Percentiles rank a stretch among this genome's conserved stretches.
These are phyloP conservation scores for Kalanchoe fedtschenkoi DNA, from an alignment of 164 flowering plant genomes.

Conservation along the genomic window DNA sequence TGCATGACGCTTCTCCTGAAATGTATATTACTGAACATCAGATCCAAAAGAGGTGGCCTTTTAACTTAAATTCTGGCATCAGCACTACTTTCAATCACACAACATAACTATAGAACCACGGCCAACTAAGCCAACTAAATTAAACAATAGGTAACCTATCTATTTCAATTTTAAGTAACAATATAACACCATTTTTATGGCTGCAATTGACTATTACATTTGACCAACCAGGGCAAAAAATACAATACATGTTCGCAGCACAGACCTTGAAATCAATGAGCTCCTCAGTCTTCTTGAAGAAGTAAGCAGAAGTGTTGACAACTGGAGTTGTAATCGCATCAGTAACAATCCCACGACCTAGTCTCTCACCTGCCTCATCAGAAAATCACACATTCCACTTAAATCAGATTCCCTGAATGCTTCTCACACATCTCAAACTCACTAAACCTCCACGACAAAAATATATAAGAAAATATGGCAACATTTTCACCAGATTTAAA, in stretches of 20 bases:
- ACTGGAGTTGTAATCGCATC: constrained; percentile 96
- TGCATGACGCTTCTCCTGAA: constrained; percentile 57
- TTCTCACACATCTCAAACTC: not conserved
- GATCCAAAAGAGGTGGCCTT: not conserved
- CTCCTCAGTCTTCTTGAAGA: constrained; percentile 72
- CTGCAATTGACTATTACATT: not conserved
- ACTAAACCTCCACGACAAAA: too few species aligned
- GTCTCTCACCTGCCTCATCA: constrained; percentile 64
- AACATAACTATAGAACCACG: not conserved
- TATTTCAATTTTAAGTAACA: not conserved
- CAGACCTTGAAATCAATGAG: constrained; percentile 89
- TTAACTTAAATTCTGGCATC: not conserved
- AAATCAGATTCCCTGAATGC: not conserved
- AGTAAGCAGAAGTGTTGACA: constrained; percentile 87
- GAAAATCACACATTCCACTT: not conserved
- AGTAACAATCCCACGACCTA: constrained; percentile 74
- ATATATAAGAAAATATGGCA: not conserved
- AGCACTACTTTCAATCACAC: not conserved
- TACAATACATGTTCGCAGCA: not conserved
- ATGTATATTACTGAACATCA: not conserved
- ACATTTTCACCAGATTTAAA: not conserved
- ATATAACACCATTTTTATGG: not conserved
- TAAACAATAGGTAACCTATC: not conserved
- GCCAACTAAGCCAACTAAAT: not conserved
- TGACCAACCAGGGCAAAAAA: not conserved